A percentile compares a stretch with the other conserved stretches of the same genome.
Conservation (phyloP, 306 rosid genomes). For the Echinosophora koreensis region DNA sequence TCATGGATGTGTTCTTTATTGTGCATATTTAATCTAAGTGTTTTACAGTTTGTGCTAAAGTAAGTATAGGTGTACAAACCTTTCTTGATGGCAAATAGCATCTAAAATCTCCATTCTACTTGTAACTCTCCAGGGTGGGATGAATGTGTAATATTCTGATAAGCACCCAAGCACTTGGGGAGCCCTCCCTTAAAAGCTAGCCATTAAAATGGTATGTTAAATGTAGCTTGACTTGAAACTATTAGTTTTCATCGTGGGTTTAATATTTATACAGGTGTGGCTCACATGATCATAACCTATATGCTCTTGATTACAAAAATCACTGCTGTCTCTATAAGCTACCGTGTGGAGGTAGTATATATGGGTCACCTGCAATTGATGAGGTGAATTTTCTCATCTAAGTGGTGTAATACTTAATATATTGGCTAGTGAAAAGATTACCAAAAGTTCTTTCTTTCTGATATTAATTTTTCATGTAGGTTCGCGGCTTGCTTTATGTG, state of each 20-base stretch:
- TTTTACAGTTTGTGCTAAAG: slow-evolving; percentile 3
- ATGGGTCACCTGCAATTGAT: slow-evolving; percentile 90
- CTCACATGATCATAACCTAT: slow-evolving; percentile 86
- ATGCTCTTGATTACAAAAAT: slow-evolving; percentile 86
- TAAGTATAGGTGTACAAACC: neutral
- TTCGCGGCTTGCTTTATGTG: slow-evolving; percentile 67
- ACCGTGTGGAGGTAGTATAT: slow-evolving; percentile 90
- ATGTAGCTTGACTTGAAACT: slow-evolving; percentile 28
- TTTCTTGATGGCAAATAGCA: neutral
- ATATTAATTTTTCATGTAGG: slow-evolving; percentile 57
- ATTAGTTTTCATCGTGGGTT: slow-evolving; percentile 26
- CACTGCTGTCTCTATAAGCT: slow-evolving; percentile 73
- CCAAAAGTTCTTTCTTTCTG: slow-evolving; percentile 11
- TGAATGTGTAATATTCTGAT: neutral
- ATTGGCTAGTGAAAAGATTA: slow-evolving; percentile 32
- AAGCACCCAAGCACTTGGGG: too few species aligned
- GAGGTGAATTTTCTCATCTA: slow-evolving; percentile 61
- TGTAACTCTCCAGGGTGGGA: neutral
- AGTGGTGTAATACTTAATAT: neutral
- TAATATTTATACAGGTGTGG: slow-evolving; percentile 81
- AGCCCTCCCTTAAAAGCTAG: too few species aligned
- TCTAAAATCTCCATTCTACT: neutral
- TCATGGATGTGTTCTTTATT: slow-evolving; percentile 5
- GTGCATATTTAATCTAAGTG: slow-evolving; percentile 22
- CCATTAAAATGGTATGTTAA: neutral